These are phyloP conservation scores for Raffaelea deltoideospora DNA, from an alignment of 2,329 filamentous ascomycete species.

Conservation along the genomic window DNA sequence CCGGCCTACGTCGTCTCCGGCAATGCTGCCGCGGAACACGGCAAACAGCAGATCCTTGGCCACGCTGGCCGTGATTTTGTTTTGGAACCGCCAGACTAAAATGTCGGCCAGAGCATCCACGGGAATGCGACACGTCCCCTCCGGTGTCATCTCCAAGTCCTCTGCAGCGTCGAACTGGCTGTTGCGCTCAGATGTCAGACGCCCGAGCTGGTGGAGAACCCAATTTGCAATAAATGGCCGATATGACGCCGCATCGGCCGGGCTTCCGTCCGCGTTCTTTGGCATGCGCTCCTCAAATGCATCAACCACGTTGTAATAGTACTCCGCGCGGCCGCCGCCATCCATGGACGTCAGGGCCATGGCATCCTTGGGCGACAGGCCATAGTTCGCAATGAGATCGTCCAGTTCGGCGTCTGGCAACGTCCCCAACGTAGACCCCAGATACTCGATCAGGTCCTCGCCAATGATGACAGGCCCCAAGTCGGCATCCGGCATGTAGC, in stretches of 20 bases:
- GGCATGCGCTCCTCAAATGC: conserved; percentile 19
- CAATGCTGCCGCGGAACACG: conserved; percentile 32
- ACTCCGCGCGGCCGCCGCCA: conserved; percentile 64
- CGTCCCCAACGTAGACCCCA: conserved; percentile 49
- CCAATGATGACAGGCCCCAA: conserved; percentile 66
- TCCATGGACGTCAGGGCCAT: conserved; percentile 65
- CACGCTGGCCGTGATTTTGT: conserved; percentile 38
- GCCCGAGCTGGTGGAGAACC: conserved; percentile 64
- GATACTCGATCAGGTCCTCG: conserved; percentile 48
- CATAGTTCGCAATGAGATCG: conserved; percentile 45
- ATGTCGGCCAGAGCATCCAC: conserved; percentile 33
- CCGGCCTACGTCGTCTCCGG: conserved; percentile 2
- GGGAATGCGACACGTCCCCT: conserved; percentile 34
- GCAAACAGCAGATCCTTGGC: conserved; percentile 43
- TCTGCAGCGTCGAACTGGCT: neutral
- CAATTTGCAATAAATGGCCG: conserved; percentile 40
- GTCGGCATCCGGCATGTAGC: conserved; percentile 97
- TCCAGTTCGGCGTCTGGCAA: conserved; percentile 57
- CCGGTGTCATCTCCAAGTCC: conserved; percentile 19
- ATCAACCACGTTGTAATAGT: conserved; percentile 55
- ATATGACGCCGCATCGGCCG: conserved; percentile 15
- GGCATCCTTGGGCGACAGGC: conserved; percentile 68
- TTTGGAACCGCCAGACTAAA: conserved; percentile 28
- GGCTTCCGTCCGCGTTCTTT: conserved; percentile 7
- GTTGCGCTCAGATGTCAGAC: conserved; percentile 38